These are phyloP conservation scores for Sarcomyxa edulis DNA, from an alignment of 768 basidiomycete species.

Conservation along the genomic window DNA sequence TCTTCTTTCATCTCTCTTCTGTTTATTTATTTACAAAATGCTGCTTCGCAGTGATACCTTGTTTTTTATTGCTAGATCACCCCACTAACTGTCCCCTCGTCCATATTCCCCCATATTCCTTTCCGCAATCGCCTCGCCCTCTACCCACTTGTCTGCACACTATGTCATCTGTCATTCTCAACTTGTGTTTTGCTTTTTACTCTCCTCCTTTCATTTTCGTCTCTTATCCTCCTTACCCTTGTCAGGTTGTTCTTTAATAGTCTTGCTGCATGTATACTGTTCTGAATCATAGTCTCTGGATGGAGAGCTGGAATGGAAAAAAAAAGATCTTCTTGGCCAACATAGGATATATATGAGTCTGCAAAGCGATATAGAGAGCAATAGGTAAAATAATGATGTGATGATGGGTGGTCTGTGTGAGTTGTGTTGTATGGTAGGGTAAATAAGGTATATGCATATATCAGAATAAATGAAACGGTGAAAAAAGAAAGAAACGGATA, in stretches of 20 bases:
- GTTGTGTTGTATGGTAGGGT: too few species aligned
- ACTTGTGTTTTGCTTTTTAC: neutral
- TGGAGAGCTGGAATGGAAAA: constrained; percentile 14
- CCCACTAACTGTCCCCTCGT: too few species aligned
- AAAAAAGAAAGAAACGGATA: too few species aligned
- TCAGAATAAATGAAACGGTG: too few species aligned
- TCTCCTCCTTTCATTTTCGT: constrained; percentile 5
- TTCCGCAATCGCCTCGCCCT: neutral
- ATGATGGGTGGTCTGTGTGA: too few species aligned
- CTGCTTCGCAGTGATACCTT: neutral
- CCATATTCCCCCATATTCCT: constrained; percentile 4
- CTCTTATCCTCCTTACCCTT: constrained; percentile 5
- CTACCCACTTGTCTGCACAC: constrained; percentile 1
- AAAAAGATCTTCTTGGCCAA: too few species aligned
- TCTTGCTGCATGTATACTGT: constrained; percentile 16
- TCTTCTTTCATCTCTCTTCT: too few species aligned
- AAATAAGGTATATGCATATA: too few species aligned
- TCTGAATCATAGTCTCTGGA: constrained; percentile 17
- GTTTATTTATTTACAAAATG: constrained; percentile 1
- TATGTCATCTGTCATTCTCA: constrained; percentile 1
- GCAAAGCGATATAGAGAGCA: constrained; percentile 1
- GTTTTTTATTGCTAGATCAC: too few species aligned
- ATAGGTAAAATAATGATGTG: neutral
- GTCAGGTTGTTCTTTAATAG: constrained; percentile 12
- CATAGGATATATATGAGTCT: too few species aligned